These are phyloP conservation scores for Lactifluus hygrophoroides DNA, from an alignment of 768 basidiomycete species.

Conservation along the genomic window DNA sequence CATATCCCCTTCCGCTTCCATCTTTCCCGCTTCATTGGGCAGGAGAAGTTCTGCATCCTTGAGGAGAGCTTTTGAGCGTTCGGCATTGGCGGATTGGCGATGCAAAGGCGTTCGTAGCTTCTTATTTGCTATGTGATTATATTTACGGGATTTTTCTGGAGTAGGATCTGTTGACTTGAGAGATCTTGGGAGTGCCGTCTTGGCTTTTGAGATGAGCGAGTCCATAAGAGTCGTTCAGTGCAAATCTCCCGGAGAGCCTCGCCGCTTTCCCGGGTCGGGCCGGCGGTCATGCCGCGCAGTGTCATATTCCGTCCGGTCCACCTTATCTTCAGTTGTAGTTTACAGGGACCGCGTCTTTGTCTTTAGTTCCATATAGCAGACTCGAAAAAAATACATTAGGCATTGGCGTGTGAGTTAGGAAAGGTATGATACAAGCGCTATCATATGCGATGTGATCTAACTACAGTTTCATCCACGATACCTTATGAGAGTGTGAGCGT, in stretches of 20 bases:
- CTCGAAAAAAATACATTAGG: too few relatives aligned
- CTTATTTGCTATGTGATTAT: constrained; percentile 61
- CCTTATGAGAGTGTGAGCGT: neutral
- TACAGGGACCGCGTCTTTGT: too few relatives aligned
- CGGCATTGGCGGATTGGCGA: constrained; percentile 52
- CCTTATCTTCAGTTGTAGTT: too few relatives aligned
- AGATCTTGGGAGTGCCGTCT: constrained; percentile 61
- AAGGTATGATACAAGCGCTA: too few relatives aligned
- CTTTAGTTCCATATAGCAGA: too few relatives aligned
- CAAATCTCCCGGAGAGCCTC: neutral
- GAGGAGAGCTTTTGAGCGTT: constrained; percentile 49
- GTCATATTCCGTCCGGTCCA: too few relatives aligned
- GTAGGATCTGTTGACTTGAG: constrained; percentile 44
- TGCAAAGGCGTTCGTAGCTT: constrained; percentile 66
- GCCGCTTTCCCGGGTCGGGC: too few relatives aligned
- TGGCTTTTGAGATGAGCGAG: constrained; percentile 7
- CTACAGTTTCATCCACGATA: neutral
- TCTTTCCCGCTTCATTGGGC: constrained; percentile 58
- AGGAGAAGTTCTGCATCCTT: constrained; percentile 69
- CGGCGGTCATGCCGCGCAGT: too few relatives aligned
- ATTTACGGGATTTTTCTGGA: constrained; percentile 39
- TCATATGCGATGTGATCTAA: neutral
- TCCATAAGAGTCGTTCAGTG: neutral
- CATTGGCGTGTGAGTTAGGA: too few relatives aligned
- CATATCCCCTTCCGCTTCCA: constrained; percentile 70